phyloP scores from a whole-genome alignment of 169 alveolate species.

The Plasmodium gallinaceum region DNA sequence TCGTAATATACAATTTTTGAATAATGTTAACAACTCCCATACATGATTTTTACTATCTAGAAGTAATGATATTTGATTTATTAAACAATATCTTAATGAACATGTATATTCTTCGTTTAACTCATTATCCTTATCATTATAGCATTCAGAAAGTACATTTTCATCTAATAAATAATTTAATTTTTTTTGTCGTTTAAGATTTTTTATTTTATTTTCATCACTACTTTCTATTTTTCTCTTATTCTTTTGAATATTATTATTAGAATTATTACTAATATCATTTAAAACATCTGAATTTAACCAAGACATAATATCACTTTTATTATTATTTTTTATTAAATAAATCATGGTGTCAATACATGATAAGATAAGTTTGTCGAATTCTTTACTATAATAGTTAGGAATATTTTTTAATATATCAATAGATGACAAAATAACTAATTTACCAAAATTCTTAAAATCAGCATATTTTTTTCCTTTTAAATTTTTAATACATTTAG shows the following conservation, averaged over 20 bases:
- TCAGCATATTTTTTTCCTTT: constrained; percentile 40
- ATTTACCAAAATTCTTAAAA: constrained; percentile 68
- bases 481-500: constrained; percentile 60
- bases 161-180: constrained; percentile 45
- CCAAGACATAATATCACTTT: constrained; percentile 56
- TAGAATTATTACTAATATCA: constrained; percentile 1
- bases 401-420: constrained; percentile 75
- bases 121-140: not conserved
- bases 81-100: constrained; percentile 54
- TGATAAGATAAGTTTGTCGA: constrained; percentile 58
- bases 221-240: not conserved
- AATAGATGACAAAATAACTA: constrained; percentile 57
- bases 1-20: constrained; percentile 55
- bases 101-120: constrained; percentile 31
- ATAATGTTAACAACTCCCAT: constrained; percentile 48
- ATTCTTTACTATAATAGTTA: constrained; percentile 73
- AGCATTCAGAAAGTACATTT: constrained; percentile 12
- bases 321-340: constrained; percentile 46
- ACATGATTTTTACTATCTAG: constrained; percentile 65
- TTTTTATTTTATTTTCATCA: not conserved
- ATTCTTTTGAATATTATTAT: not conserved
- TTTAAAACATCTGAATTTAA: constrained; percentile 35
- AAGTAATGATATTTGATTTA: constrained; percentile 59
- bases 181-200: constrained; percentile 12
- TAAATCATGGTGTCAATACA: constrained; percentile 52